Evolutionary conservation across 495 filamentous ascomycete genomes (phyloP).

Genomic region (Collariella sp.): DNA sequence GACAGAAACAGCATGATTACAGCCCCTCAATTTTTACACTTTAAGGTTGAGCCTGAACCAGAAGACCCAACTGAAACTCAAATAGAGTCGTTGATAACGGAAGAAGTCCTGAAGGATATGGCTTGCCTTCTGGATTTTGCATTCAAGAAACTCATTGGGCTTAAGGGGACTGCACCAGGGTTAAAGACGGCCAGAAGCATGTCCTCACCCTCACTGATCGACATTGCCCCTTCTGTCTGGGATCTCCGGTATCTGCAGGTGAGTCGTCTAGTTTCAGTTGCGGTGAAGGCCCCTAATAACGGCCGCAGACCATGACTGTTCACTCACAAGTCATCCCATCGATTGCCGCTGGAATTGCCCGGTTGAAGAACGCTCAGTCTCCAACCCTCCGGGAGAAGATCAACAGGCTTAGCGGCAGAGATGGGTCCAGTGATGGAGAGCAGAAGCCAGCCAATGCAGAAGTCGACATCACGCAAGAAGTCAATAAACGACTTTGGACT

Average conservation of each 20-base stretch:
- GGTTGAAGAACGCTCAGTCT: conserved; percentile 20
- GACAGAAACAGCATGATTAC: not conserved
- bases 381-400: conserved; percentile 21
- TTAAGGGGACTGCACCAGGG: conserved; percentile 21
- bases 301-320: conserved; percentile 17
- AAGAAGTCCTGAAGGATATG: conserved; percentile 15
- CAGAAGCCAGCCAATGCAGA: not conserved
- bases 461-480: not conserved
- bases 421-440: not conserved
- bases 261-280: not conserved
- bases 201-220: conserved; percentile 27
- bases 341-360: conserved; percentile 18
- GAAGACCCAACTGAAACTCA: not conserved
- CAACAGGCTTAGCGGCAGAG: not conserved
- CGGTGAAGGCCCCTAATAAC: not conserved
- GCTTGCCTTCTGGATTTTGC: conserved; percentile 26
- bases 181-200: conserved; percentile 14
- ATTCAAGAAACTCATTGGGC: conserved; percentile 27
- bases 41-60: not conserved
- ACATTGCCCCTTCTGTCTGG: conserved; percentile 39
- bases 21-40: not conserved
- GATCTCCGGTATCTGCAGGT: conserved; percentile 37
- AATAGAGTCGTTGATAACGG: not conserved
- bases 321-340: conserved; percentile 17
- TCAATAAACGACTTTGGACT: conserved; percentile 16